A percentile compares a stretch with the other conserved stretches of the same genome.
Evolutionary conservation across 1,284 basidiomycete genomes (phyloP).

Genomic region (Cystobasidium slooffiae): DNA sequence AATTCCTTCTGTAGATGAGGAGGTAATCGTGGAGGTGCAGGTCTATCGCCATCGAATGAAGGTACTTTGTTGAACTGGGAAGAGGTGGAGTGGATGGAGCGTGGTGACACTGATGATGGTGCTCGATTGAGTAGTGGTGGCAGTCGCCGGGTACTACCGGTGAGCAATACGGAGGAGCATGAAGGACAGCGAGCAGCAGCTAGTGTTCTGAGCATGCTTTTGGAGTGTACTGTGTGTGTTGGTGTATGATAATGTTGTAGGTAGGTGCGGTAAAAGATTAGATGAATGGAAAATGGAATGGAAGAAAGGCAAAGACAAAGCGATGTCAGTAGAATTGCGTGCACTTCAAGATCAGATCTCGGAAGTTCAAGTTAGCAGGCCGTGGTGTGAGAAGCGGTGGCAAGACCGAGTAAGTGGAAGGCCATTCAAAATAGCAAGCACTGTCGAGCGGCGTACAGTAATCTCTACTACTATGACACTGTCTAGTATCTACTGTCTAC

Average conservation of each 20-base stretch:
- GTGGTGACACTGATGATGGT: neutral
- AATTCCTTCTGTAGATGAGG: slow-evolving; percentile 58
- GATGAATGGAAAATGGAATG: neutral
- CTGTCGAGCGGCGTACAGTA: too few species aligned
- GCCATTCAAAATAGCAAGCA: too few species aligned
- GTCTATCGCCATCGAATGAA: slow-evolving; percentile 49
- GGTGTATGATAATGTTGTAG: neutral
- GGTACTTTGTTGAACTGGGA: neutral
- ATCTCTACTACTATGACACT: too few species aligned
- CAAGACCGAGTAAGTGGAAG: too few species aligned
- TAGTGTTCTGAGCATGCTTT: slow-evolving; percentile 9
- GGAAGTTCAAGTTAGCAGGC: too few species aligned
- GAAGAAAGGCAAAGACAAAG: too few species aligned
- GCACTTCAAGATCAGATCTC: too few species aligned
- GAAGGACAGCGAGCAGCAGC: neutral
- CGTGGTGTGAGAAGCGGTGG: too few species aligned
- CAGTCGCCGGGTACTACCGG: neutral
- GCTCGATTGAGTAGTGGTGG: too few species aligned
- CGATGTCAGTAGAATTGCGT: too few species aligned
- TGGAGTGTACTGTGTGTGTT: slow-evolving; percentile 48
- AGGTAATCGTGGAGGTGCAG: slow-evolving; percentile 57
- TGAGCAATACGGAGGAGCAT: neutral
- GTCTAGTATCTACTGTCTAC: too few species aligned
- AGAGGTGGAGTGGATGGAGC: slow-evolving; percentile 8
- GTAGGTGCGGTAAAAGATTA: neutral